Evolutionary conservation across 371 early-diverging fungal species (phyloP), one percentile per base, ranked within the genome.

Genomic region (Lichtheimia hyalospora): DNA sequence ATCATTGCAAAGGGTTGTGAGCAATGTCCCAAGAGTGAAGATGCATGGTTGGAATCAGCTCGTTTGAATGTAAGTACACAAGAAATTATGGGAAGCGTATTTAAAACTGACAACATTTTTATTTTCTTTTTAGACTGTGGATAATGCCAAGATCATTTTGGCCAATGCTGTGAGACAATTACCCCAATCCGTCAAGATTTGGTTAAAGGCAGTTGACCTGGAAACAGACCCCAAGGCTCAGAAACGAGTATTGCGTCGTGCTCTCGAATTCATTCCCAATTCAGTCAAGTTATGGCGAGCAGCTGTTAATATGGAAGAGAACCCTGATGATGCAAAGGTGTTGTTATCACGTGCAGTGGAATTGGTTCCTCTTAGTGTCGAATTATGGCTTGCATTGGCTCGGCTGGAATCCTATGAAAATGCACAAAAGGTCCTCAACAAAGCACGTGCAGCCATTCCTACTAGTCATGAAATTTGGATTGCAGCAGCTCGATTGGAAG

Each of bases 11-110:
- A 94, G 66, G 99, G 95, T 10, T 96, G 95, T 73, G 92, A 92
- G 57, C 90, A 92, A 72, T 98, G 99, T 66, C 92, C 97, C 3
- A 90, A 89, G 61, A 91, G 78, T 55, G 97, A 97, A 66, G 98
- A 97, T 67, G 87, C 96, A 10, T 98, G 99, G 98, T 81, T 98
- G 52, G 99, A 98, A 69, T 85, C 96, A 2, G 96, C 96, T 0
- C 85, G 97, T 14, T 74, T 98, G 23, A 94, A 95, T 71, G 72
- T 64, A 58, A 73, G 67, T 53, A 12, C 6, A 34, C 0, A 25
- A 10, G 34, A 34, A 6, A 34, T 34, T 34, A 8, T 0, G 10
- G 34, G 10, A 34, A 34, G 6, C 34, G 6, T 34, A 5, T 8
- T 10, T 4, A n/a, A 27, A 34, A 34, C 34, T 34, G 34, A 34